Evolutionary conservation across 345 rosid species (phyloP).

Genomic region (Salix arbutifolia): DNA sequence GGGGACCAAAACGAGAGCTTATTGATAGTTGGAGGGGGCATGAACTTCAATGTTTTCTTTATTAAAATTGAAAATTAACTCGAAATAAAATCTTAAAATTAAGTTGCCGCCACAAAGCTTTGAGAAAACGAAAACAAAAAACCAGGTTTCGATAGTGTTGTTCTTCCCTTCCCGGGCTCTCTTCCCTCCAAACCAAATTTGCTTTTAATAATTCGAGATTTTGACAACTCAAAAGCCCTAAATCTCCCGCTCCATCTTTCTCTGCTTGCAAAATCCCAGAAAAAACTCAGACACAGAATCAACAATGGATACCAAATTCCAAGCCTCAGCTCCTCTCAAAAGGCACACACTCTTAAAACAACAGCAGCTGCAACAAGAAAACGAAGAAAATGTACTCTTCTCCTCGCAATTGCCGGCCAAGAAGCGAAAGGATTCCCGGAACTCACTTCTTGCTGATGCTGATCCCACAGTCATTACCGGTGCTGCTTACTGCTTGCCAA

Average conservation of each 20-base stretch:
- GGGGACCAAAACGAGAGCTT: background rate
- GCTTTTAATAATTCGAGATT: background rate
- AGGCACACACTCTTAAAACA: conserved; percentile 50
- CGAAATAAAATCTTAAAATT: no score
- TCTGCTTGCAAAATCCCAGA: background rate
- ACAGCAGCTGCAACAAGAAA: background rate
- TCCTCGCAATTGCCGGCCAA: conserved; percentile 58
- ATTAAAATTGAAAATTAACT: no score
- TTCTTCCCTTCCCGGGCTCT: background rate
- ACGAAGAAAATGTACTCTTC: conserved; percentile 29
- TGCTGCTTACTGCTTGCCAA: conserved; percentile 45
- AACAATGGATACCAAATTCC: conserved; percentile 48
- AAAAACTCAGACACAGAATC: background rate
- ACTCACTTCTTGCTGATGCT: conserved; percentile 4
- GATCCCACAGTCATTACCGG: background rate
- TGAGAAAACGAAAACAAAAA: background rate
- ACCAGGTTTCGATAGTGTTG: no score
- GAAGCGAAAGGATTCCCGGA: conserved; percentile 69
- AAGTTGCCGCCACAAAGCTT: background rate
- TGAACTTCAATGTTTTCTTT: background rate
- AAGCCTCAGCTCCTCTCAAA: conserved; percentile 69
- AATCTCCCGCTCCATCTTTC: conserved; percentile 1
- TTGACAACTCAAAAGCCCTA: background rate
- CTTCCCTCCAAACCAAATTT: background rate
- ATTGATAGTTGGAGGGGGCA: background rate